Conservation (phyloP, 345 rosid species). For the Nasturtium officinale region DNA sequence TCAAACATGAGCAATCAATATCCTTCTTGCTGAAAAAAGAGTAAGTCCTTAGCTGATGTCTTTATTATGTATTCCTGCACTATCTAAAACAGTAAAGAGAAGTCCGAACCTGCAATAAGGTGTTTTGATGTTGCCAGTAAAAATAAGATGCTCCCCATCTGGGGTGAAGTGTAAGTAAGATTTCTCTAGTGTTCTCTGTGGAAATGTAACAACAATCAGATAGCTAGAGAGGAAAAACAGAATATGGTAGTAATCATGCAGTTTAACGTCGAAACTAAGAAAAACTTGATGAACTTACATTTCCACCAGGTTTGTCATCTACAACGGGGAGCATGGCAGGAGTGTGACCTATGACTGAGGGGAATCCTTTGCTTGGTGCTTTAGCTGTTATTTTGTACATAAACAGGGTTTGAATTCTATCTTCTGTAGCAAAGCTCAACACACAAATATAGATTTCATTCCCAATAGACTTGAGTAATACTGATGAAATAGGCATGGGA, state of each 20-base stretch:
- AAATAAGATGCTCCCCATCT: conserved; percentile 64
- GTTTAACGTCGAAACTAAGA: not conserved
- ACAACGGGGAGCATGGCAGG: conserved; percentile 51
- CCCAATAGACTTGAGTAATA: conserved; percentile 54
- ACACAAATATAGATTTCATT: conserved; percentile 63
- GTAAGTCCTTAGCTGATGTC: conserved; percentile 23
- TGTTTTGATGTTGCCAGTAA: conserved; percentile 63
- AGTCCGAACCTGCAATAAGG: conserved; percentile 81
- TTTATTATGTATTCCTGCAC: not conserved
- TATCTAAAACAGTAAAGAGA: conserved; percentile 1
- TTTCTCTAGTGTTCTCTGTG: conserved; percentile 61
- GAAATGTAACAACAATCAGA: conserved; percentile 28
- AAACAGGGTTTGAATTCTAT: conserved; percentile 55
- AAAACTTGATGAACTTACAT: conserved; percentile 42
- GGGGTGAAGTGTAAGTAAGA: conserved; percentile 68
- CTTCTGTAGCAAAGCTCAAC: conserved; percentile 56
- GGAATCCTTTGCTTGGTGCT: conserved; percentile 61
- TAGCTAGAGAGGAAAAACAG: conserved; percentile 11
- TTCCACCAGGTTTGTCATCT: conserved; percentile 49
- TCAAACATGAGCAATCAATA: conserved; percentile 70
- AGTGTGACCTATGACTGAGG: conserved; percentile 73
- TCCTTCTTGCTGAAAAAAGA: conserved; percentile 59
- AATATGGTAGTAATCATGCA: not conserved
- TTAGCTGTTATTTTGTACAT: conserved; percentile 61
- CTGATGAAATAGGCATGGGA: conserved; percentile 60